These are phyloP conservation scores for Uronychia binucleata DNA, from an alignment of 73 alveolate species.

Conservation along the genomic window DNA sequence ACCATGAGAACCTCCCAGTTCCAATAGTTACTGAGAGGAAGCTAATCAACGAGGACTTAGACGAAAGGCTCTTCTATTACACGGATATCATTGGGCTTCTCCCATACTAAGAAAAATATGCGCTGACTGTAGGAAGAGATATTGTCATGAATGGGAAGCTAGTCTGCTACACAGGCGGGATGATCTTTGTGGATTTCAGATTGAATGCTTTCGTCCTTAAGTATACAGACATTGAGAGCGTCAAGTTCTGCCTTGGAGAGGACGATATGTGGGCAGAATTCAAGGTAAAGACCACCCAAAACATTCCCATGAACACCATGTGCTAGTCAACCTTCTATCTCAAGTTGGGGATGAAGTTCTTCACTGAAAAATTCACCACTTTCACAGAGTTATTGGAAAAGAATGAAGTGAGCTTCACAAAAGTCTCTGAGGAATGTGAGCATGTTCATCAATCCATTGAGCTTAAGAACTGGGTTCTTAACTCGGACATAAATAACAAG, in stretches of 20 bases:
- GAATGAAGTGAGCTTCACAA: neutral
- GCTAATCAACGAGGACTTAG: slow-evolving; percentile 37
- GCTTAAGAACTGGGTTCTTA: neutral
- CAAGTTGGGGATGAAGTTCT: slow-evolving; percentile 1
- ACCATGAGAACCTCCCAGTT: slow-evolving; percentile 27
- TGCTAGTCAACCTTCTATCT: neutral
- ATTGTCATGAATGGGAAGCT: slow-evolving; percentile 46
- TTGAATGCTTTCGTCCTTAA: slow-evolving; percentile 26
- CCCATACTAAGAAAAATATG: slow-evolving; percentile 13
- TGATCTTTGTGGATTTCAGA: slow-evolving; percentile 45
- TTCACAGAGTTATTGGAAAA: slow-evolving; percentile 6
- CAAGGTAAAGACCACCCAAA: neutral
- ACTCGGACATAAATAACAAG: slow-evolving; percentile 5
- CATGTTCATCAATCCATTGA: neutral
- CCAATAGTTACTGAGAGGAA: slow-evolving; percentile 42
- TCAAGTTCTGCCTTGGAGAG: slow-evolving; percentile 11
- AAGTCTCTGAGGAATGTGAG: neutral
- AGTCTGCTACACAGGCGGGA: slow-evolving; percentile 34
- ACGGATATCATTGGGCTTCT: slow-evolving; percentile 33
- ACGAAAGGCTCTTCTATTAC: slow-evolving; percentile 27
- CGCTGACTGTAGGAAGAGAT: slow-evolving; percentile 15
- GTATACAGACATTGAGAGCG: slow-evolving; percentile 29
- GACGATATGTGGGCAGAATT: slow-evolving; percentile 22
- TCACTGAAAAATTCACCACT: slow-evolving; percentile 5
- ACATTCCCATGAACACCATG: slow-evolving; percentile 19